Base-by-base conservation (phyloP, 768 basidiomycete species). In the Sporobolomyces pararoseus region DNA sequence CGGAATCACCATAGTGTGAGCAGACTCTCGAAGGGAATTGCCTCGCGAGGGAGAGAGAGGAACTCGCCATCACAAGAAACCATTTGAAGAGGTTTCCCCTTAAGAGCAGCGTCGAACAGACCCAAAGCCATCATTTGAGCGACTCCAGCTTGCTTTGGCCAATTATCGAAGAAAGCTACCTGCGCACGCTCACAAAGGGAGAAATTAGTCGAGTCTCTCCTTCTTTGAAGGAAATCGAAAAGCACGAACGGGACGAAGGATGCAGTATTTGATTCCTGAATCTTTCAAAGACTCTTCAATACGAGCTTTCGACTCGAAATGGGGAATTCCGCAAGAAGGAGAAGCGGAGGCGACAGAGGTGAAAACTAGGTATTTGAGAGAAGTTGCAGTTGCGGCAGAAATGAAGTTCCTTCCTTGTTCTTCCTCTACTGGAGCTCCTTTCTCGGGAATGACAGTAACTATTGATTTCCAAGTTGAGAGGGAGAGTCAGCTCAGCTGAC, bases 101-200 rank as follows among this genome's bases (percentile, higher is more conserved):
- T 59, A 7, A 72, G 21, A 34, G 65, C 39, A 9, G 74, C 63
- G 35, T 59, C 75, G 59, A 77, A 78, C 39, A 73, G 34, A 13
- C 77, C 77, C 32, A 75, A 51, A 12, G n/a, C 66, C 35, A 74
- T 31, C 62, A 72, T 67, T 6, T 73, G 71, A 23, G 10, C 52
- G 3, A 76, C 9, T 17, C 75, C 74, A 14, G 64, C 42, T 16
- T 46, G 46, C 39, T 53, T 35, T 32, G 75, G 73, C 62, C 75
- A 64, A 70, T 78, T 79, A 50, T 78, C 78, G 64, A 67, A 68
- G 74, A 79, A 79, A 2, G 72, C 77, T n/a, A 75, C 75, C 5
- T 42, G 17, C 17, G 9, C 39, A 42, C 39, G 39, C 39, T n/a
- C n/a, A n/a, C n/a, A n/a, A n/a, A n/a, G n/a, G 39, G 39, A 42